Base-by-base conservation (phyloP, 176 grass and related monocot genomes). In the Lolium multiflorum region DNA sequence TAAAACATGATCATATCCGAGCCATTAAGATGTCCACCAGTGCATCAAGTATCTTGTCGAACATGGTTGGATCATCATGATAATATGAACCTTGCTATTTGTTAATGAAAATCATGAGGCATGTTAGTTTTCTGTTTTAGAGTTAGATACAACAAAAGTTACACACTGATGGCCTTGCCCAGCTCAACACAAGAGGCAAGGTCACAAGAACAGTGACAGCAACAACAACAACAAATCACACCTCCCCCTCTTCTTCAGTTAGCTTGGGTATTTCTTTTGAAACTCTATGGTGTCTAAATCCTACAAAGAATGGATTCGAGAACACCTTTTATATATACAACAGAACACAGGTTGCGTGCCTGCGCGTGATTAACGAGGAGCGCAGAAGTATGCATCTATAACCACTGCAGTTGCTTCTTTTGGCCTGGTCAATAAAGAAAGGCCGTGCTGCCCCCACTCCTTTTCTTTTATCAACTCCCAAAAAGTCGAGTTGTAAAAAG, bases 221-320 rank as follows among this genome's bases (percentile, higher is more conserved):
- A 88, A 68, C 21, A 47, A 75, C n/a, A n/a, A n/a, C 55, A 90
- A 70, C 71, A 88, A 82, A 78, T 74, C 82, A 85, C 85, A 70
- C 71, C 31, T 57, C 39, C 83, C 62, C 54, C 78, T 82, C 76
- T 87, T 50, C 57, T 87, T 49, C 58, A 59, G 82, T 91, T 91
- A 91, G 86, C 77, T 88, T 85, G 60, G 12, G 54, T 51, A 78
- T 62, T 54, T 80, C 81, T 56, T 88, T 85, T 78, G 66, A n/a
- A 91, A 82, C 55, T 81, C 86, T 88, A 85, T 91, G 90, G 90
- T 91, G 90, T 88, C 74, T 89, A 89, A 89, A 84, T 86, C 88
- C 88, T 95, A 95, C 89, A 95, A 95, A 93, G 91, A 95, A 95
- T 95, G 94, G 83, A 95, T 89, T 73, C 81, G 31, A 94, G 94